Base-by-base conservation (phyloP, 495 filamentous ascomycete genomes). In the Amphirosellinia nigrospora region DNA sequence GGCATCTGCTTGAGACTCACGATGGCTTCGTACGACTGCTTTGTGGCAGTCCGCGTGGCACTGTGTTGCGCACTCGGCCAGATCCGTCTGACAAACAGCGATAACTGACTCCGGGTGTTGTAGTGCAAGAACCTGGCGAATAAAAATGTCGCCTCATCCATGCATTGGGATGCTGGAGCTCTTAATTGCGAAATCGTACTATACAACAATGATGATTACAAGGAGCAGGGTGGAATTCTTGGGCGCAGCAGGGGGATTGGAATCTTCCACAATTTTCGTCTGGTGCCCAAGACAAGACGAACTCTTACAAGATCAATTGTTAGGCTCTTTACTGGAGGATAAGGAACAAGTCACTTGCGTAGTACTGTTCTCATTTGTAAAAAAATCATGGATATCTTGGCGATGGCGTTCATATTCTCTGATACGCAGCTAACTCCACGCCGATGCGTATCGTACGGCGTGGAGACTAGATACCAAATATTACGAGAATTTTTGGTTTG, bases 171-270 rank as follows among this genome's bases (percentile, higher is more conserved):
- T 21, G 46, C 46, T 23, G 46, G 46, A 50, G n/a, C 46, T 0
- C 46, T 50, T 6, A 26, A 50, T 21, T 50, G 46, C n/a, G 46
- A 50, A 50, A 50, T 50, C n/a, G 46, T 50, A 50, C 46, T 50
- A 26, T 50, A 50, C 46, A 50, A 50, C 6, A 21, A 50, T 9
- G 46, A 50, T 19, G n/a, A 50, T 50, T 50, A 21, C 21, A 23
- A 50, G 46, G 46, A 50, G 1, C 46, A 50, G 46, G 46, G 46
- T 11, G 46, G 46, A 26, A 50, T 50, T 21, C 46, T 50, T 23
- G 46, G 46, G n/a, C 46, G 46, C 46, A 50, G 46, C 46, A 50
- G 46, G 21, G 46, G 46, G n/a, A 50, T 50, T 50, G 46, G 46
- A 50, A 50, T 26, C 46, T 50, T 23, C 46, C 46, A 9, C 46